Evolutionary conservation across 2,329 filamentous ascomycete genomes (phyloP).

Genomic region (Neocatenulostroma microsporum): DNA sequence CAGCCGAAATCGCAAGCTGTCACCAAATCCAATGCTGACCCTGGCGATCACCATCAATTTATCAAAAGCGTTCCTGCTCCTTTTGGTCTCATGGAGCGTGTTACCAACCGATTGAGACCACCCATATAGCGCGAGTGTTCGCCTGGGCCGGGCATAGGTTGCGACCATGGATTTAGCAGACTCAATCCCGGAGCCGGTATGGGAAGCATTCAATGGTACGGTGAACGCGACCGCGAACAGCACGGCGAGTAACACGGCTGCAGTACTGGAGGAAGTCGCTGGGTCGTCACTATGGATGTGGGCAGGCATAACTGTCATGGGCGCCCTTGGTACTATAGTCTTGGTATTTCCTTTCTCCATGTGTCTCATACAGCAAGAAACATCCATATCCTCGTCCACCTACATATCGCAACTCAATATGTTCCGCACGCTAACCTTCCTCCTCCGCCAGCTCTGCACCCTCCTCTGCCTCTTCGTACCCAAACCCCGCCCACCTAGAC

Average conservation of each 20-base stretch:
- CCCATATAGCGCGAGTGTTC: too few species aligned
- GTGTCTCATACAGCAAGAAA: conserved; percentile 11
- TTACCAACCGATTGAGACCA: not conserved
- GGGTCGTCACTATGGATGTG: conserved; percentile 20
- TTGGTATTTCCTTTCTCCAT: conserved; percentile 22
- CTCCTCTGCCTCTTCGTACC: conserved; percentile 69
- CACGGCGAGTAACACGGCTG: too few species aligned
- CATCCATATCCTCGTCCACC: too few species aligned
- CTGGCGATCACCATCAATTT: not conserved
- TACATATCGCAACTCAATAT: not conserved
- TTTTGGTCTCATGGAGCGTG: not conserved
- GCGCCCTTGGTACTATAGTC: conserved; percentile 18
- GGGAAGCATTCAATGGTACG: conserved; percentile 25
- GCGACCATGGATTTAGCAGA: conserved; percentile 27
- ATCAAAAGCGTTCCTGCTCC: not conserved
- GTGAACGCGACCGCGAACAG: too few species aligned
- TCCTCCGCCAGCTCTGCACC: conserved; percentile 19
- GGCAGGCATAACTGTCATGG: conserved; percentile 18
- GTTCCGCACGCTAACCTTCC: not conserved
- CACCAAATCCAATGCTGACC: too few species aligned
- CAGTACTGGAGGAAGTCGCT: too few species aligned
- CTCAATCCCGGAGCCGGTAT: conserved; percentile 23
- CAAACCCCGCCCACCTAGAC: conserved; percentile 62
- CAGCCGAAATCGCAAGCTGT: not conserved
- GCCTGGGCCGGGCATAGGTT: too few species aligned